Base-by-base conservation (phyloP, 2,329 filamentous ascomycete genomes). In the Fusarium guadeloupense region DNA sequence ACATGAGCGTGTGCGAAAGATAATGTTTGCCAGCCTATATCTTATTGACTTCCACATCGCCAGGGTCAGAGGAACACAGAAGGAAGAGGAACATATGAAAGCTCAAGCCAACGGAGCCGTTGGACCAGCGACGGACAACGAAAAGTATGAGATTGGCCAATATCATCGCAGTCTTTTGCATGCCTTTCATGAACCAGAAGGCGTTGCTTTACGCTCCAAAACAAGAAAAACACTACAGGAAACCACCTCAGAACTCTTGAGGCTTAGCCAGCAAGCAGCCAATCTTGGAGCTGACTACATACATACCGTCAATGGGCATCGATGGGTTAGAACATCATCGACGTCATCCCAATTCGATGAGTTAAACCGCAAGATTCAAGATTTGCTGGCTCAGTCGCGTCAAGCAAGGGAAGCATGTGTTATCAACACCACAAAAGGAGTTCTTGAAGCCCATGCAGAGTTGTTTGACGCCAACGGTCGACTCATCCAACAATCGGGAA, bases 41-140 rank as follows among this genome's bases (percentile, higher is more conserved):
- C 49, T 82, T 5, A 42, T 81, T 9, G 78, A 81, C n/a, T 73
- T 80, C 13, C 79, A 81, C 9, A 76, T 80, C 6, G 63, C 69
- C 2, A 72, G 74, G 5, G 23, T 72, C 31, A 57, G 48, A 1
- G 64, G 64, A 1, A 62, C 53, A 6, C 41, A 68, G 14, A 72
- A 68, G 23, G 53, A 55, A 10, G 52, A 71, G 8, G 28, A 59
- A 12, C 37, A 54, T 12, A 26, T 35, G 7, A 31, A 49, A 5
- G 40, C 45, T 1, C 34, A 40, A 4, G 14, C 25, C 7, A 23
- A 54, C 4, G 37, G 42, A 4, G 48, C 16, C 0, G 17, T 42
- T 1, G 34, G 31, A 0, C 37, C 46, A 1, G 31, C 17, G 1
- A 49, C 19, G 2, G 59, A 63, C 1, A 57, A 66, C n/a, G 51